Conservation (phyloP, 2,329 filamentous ascomycete species). For the Macroventuria anomochaeta region DNA sequence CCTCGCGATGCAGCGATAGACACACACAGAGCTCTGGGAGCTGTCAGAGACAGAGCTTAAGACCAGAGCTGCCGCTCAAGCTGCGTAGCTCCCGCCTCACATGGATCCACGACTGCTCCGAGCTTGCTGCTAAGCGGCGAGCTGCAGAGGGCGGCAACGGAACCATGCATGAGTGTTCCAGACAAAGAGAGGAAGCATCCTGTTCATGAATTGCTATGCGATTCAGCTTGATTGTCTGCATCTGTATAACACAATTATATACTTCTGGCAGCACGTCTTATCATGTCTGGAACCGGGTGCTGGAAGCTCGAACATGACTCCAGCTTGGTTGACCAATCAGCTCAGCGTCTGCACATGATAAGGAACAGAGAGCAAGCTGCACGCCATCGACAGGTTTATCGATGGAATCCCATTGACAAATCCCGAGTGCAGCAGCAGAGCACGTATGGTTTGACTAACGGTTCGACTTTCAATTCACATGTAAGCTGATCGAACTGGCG, state of each 20-base stretch:
- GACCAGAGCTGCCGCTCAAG: conserved; percentile 16
- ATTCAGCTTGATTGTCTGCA: neutral
- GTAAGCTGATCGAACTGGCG: neutral
- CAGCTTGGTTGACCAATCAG: conserved; percentile 5
- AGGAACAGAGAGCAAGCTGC: conserved; percentile 2
- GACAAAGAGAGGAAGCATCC: neutral
- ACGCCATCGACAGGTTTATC: conserved; percentile 2
- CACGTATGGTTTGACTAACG: neutral
- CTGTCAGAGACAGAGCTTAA: conserved; percentile 7
- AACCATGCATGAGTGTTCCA: conserved; percentile 8
- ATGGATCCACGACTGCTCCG: conserved; percentile 10
- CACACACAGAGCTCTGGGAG: conserved; percentile 10
- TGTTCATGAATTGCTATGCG: neutral
- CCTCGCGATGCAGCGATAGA: conserved; percentile 9
- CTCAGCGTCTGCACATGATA: conserved; percentile 4
- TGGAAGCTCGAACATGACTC: neutral
- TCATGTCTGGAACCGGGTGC: conserved; percentile 2
- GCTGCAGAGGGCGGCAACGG: conserved; percentile 9
- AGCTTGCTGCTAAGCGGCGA: conserved; percentile 15
- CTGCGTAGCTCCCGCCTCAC: conserved; percentile 21
- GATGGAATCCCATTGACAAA: neutral
- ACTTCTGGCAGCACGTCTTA: conserved; percentile 10
- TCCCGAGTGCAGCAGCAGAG: neutral
- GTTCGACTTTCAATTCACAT: neutral
- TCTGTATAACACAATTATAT: neutral